A percentile compares a stretch with the other conserved stretches of the same genome.
Evolutionary conservation across 495 filamentous ascomycete genomes (phyloP).

Genomic region (Penicillium riverlandense): DNA sequence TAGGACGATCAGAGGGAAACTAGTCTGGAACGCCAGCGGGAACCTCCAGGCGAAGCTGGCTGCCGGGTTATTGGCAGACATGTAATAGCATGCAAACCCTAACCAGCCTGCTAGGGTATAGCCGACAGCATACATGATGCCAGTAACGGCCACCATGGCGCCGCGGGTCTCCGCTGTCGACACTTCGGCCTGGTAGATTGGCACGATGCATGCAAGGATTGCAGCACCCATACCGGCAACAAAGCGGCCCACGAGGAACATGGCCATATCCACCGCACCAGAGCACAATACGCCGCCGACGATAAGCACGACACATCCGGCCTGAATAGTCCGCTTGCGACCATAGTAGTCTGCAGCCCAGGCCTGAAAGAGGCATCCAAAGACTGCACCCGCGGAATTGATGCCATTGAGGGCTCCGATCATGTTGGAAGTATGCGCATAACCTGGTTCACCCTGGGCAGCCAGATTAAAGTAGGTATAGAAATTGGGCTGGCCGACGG

Average conservation of each 20-base stretch:
- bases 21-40: slow-evolving; percentile 24
- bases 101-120: slow-evolving; percentile 26
- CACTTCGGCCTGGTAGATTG: slow-evolving; percentile 33
- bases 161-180: slow-evolving; percentile 29
- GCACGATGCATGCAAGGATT: slow-evolving; percentile 25
- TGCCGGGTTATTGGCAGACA: slow-evolving; percentile 7
- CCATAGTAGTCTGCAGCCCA: slow-evolving; percentile 22
- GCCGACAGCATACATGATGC: slow-evolving; percentile 24
- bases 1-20: slow-evolving; percentile 21
- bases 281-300: slow-evolving; percentile 28
- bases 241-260: slow-evolving; percentile 33
- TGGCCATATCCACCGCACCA: slow-evolving; percentile 28
- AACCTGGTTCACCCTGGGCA: slow-evolving; percentile 19
- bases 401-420: slow-evolving; percentile 38
- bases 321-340: slow-evolving; percentile 24
- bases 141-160: slow-evolving; percentile 25
- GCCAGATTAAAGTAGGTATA: slow-evolving; percentile 30
- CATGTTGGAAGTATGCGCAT: slow-evolving; percentile 27
- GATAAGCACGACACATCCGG: slow-evolving; percentile 21
- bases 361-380: slow-evolving; percentile 18
- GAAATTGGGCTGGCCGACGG: slow-evolving; percentile 37
- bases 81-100: slow-evolving; percentile 21
- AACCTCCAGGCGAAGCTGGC: slow-evolving; percentile 26
- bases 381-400: slow-evolving; percentile 25
- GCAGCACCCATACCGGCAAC: slow-evolving; percentile 29